A percentile compares a stretch with the other conserved stretches of the same genome.
phyloP scores from a whole-genome alignment of 306 rosid genomes.

The Cucumis hystrix region DNA sequence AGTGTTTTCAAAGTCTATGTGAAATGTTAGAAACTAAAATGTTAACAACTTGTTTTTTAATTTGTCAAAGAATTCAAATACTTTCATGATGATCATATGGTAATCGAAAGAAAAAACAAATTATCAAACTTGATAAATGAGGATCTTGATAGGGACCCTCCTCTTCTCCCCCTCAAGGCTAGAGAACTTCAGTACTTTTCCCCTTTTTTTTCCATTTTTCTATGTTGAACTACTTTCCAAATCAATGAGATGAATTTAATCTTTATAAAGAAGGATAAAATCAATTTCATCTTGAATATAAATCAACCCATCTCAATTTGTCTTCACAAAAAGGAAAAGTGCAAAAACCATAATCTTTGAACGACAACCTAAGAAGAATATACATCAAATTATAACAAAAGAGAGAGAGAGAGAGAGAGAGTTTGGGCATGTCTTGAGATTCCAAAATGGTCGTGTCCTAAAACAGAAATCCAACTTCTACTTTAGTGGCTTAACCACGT shows the following conservation, averaged over 20 bases:
- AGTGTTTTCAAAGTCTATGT: too few relatives aligned
- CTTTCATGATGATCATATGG: too few relatives aligned
- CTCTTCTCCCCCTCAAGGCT: too few relatives aligned
- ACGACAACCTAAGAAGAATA: neutral
- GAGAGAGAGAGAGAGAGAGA: too few relatives aligned
- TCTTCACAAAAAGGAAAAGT: neutral
- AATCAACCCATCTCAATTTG: neutral
- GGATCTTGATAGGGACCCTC: too few relatives aligned
- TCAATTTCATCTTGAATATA: neutral
- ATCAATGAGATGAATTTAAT: neutral
- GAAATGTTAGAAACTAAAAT: too few relatives aligned
- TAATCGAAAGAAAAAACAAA: too few relatives aligned
- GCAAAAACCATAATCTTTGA: neutral
- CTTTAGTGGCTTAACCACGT: conserved; percentile 1
- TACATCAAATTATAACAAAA: neutral
- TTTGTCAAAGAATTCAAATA: too few relatives aligned
- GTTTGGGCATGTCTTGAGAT: neutral
- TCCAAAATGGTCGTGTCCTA: neutral
- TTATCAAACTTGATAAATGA: too few relatives aligned
- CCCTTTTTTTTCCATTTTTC: neutral
- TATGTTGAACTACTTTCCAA: neutral
- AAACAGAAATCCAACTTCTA: neutral
- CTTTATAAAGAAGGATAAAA: neutral
- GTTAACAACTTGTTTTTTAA: too few relatives aligned
- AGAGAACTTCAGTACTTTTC: too few relatives aligned